Conservation (phyloP, 176 grass and related monocot genomes). For the Saccharum officinarum region DNA sequence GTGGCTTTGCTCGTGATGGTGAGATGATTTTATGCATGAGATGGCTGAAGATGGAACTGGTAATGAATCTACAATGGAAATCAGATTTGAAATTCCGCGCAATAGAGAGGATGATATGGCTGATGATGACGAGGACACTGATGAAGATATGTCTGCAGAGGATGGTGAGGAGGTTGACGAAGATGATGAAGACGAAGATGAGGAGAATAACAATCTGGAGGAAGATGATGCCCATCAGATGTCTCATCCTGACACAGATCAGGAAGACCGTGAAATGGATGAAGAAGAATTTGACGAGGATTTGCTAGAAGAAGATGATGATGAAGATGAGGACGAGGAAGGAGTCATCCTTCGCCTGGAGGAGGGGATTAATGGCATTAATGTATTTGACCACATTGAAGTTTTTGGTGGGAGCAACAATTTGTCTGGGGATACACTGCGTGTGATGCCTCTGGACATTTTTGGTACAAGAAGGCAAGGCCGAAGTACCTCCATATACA, state of each 20-base stretch:
- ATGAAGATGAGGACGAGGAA: conserved; percentile 95
- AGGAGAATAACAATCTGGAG: conserved; percentile 84
- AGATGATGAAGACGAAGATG: conserved; percentile 74
- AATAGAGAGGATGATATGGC: conserved; percentile 84
- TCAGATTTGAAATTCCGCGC: conserved; percentile 84
- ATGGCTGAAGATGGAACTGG: conserved; percentile 77
- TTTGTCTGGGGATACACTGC: conserved; percentile 71
- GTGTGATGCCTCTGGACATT: conserved; percentile 97
- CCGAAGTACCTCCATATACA: conserved; percentile 95
- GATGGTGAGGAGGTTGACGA: conserved; percentile 83
- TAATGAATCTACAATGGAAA: conserved; percentile 85
- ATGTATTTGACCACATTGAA: conserved; percentile 99
- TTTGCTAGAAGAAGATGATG: conserved; percentile 92
- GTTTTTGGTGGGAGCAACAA: conserved; percentile 77
- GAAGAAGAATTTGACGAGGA: conserved; percentile 99
- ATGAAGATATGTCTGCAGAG: conserved; percentile 80
- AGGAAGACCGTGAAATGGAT: conserved; percentile 97
- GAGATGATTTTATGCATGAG: conserved; percentile 98
- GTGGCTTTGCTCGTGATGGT: conserved; percentile 58
- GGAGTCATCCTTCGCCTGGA: conserved; percentile 89
- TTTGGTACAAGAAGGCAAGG: conserved; percentile 94
- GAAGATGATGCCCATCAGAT: conserved; percentile 85
- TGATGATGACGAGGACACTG: conserved; percentile 76
- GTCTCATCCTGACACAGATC: conserved; percentile 91
- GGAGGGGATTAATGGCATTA: conserved; percentile 97